These are phyloP conservation scores for Nannochloris sp. DNA, from an alignment of 139 green algal genomes.

Conservation along the genomic window DNA sequence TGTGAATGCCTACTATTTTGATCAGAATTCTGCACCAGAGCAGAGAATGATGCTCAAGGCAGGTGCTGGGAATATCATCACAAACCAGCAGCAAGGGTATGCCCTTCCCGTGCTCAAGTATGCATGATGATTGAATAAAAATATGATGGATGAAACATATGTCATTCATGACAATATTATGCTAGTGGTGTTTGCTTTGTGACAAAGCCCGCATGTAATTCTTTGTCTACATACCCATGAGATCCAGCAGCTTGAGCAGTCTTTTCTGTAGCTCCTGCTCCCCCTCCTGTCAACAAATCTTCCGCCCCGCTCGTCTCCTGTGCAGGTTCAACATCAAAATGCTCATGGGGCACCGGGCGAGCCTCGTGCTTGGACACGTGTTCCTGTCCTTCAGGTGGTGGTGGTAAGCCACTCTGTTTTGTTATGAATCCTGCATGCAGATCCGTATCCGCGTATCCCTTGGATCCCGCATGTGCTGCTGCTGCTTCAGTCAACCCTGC, in stretches of 20 bases:
- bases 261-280: slow-evolving; percentile 1
- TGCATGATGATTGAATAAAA: not conserved
- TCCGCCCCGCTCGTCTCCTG: too few relatives aligned
- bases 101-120: not conserved
- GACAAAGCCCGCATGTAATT: slow-evolving; percentile 6
- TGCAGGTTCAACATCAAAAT: too few relatives aligned
- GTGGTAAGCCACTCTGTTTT: too few relatives aligned
- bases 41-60: slow-evolving; percentile 48
- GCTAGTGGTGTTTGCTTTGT: too few relatives aligned
- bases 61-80: too few relatives aligned
- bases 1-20: slow-evolving; percentile 64
- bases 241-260: not conserved
- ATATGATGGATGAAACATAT: too few relatives aligned
- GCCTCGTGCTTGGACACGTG: too few relatives aligned
- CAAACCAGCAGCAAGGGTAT: not conserved
- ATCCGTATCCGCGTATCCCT: slow-evolving; percentile 8
- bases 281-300: not conserved
- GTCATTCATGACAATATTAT: not conserved
- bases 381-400: too few relatives aligned
- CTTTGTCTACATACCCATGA: slow-evolving; percentile 9
- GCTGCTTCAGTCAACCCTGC: not conserved
- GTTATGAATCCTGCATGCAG: slow-evolving; percentile 3
- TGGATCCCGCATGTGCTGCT: not conserved
- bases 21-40: slow-evolving; percentile 51
- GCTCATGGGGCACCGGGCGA: too few relatives aligned